Base-by-base conservation (phyloP, 805 yeast species). In the Candida koratica region DNA sequence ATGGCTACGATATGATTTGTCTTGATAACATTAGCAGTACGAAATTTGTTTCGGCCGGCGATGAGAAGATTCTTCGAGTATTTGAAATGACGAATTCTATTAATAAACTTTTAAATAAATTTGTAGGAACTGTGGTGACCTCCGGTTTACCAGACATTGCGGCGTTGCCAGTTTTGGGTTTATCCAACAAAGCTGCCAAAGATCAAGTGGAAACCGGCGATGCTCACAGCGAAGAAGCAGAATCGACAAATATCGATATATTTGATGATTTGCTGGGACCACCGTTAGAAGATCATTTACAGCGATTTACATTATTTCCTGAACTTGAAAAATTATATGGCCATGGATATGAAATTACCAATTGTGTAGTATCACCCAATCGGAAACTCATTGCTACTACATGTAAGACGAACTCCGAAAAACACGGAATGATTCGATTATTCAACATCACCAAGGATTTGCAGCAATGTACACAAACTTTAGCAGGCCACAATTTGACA, bases 1-100 rank as follows among this genome's bases (percentile, higher is more conserved):
- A 93, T 58, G 99, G 99, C 6, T 93, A 87, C 55, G 97, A 93
- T 53, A 88, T 93, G 97, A 71, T 85, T 25, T 79, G 95, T 46
- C 67, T 84, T 6, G 76, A 79, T 25, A 69, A 82, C 9, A 58
- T 93, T 10, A 60, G 74, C 12, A 60, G 68, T 33, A 68, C 83
- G 1, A 65, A 73, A 44, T 90, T 85, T 62, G 84, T 89, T 3
- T 85, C 96, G 36, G 97, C 89, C 11, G 97, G 97, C 32, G 99
- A 94, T 54, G 99, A 93, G 53, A 94, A 93, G 62, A 79, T 87
- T 8, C 59, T 90, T 44, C 70, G 99, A 47, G 84, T 88, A 1
- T 93, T 94, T 56, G 89, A 84, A 46, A 82, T 84, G 64, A 96
- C 99, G 10, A 73, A 74, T 36, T 78, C 88, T 16, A 85, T 90